A percentile compares a stretch with the other conserved stretches of the same genome.
phyloP scores from a whole-genome alignment of 2,329 filamentous ascomycete species.

The Dothideomycetidae sp. region DNA sequence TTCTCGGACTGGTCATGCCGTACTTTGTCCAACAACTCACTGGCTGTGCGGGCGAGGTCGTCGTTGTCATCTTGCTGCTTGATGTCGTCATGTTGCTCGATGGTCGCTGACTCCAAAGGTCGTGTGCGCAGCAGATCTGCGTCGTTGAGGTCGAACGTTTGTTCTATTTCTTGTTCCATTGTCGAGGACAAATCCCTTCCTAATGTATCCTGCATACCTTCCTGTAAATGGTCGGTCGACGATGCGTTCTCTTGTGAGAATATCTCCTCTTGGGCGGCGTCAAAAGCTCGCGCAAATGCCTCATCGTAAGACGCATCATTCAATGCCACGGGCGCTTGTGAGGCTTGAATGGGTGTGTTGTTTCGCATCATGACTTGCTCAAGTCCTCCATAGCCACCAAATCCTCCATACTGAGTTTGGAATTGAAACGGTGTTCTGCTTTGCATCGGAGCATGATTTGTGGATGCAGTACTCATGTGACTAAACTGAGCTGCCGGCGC shows the following conservation, averaged over 20 bases:
- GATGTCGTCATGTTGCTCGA: constrained; percentile 8
- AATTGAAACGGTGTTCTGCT: constrained; percentile 16
- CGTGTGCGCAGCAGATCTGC: not conserved
- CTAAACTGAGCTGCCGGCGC: not conserved
- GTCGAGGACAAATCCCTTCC: too few species aligned
- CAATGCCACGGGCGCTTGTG: constrained; percentile 3
- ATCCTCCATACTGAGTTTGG: constrained; percentile 19
- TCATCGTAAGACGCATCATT: constrained; percentile 37
- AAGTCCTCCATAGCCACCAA: constrained; percentile 10
- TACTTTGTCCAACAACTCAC: constrained; percentile 54
- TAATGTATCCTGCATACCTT: too few species aligned
- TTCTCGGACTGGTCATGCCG: constrained; percentile 55
- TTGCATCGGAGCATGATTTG: not conserved
- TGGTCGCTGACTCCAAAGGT: constrained; percentile 3
- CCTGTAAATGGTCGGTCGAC: too few species aligned
- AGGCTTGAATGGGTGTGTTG: constrained; percentile 14
- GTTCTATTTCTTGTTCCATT: too few species aligned
- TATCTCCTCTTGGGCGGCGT: constrained; percentile 31
- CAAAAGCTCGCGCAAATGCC: constrained; percentile 42
- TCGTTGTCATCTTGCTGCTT: constrained; percentile 38
- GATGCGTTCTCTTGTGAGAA: constrained; percentile 14
- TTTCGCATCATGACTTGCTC: constrained; percentile 26
- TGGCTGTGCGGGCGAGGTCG: constrained; percentile 58
- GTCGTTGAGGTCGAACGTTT: too few species aligned
- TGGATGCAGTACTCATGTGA: not conserved